A percentile compares a stretch with the other conserved stretches of the same genome.
Evolutionary conservation across 2,329 filamentous ascomycete species (phyloP).

Genomic region (Cryphonectria nitschkei): DNA sequence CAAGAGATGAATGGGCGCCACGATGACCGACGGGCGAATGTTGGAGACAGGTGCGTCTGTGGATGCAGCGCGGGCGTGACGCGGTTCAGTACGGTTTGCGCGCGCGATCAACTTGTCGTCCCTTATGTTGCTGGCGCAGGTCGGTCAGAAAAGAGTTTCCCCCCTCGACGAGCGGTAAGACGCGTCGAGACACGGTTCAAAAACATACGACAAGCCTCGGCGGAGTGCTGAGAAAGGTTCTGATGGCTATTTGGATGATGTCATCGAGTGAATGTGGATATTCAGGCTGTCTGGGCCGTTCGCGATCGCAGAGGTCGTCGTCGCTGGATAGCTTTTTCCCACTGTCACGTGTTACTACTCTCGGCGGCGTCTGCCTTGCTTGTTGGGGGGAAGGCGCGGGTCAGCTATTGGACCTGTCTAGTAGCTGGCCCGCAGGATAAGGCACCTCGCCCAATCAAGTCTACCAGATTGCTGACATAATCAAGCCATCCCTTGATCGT

Average conservation of each 20-base stretch:
- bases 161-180: constrained; percentile 3
- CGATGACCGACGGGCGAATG: constrained; percentile 30
- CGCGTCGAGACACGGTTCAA: constrained; percentile 19
- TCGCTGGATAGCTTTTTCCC: constrained; percentile 27
- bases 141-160: neutral
- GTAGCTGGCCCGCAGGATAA: neutral
- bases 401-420: neutral
- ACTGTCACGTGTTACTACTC: constrained; percentile 24
- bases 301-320: constrained; percentile 25
- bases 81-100: neutral
- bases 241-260: constrained; percentile 28
- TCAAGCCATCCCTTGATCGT: neutral
- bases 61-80: neutral
- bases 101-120: constrained; percentile 1
- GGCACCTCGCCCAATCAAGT: neutral
- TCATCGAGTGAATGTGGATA: constrained; percentile 26
- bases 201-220: constrained; percentile 21
- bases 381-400: constrained; percentile 2
- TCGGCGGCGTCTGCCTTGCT: constrained; percentile 7
- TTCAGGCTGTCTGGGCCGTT: constrained; percentile 23
- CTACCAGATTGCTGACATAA: neutral
- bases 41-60: neutral
- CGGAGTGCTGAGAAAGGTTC: constrained; percentile 12
- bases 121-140: neutral
- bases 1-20: constrained; percentile 43